Evolutionary conservation across 2,329 filamentous ascomycete genomes (phyloP).

Genomic region (Dendryphion nanum): DNA sequence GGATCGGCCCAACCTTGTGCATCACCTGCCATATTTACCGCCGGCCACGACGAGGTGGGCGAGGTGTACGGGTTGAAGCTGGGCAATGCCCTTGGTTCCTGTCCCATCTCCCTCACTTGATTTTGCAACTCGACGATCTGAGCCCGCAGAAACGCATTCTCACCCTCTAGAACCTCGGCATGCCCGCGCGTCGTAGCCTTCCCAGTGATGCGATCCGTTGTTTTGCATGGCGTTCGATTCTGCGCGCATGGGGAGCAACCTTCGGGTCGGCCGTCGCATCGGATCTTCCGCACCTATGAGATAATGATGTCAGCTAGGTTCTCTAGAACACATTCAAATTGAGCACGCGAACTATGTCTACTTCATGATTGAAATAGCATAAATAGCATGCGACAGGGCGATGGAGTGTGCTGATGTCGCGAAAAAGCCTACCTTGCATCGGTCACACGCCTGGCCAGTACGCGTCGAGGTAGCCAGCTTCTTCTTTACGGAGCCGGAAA

Average conservation of each 20-base stretch:
- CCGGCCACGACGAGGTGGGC: conserved; percentile 15
- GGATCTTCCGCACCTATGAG: conserved; percentile 74
- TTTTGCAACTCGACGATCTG: conserved; percentile 68
- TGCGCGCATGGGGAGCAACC: conserved; percentile 80
- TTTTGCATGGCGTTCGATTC: conserved; percentile 74
- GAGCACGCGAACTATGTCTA: too few species aligned
- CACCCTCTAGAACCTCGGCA: conserved; percentile 71
- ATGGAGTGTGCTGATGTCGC: too few species aligned
- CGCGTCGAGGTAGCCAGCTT: conserved; percentile 55
- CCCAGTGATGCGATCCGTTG: conserved; percentile 83
- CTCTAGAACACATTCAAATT: background rate
- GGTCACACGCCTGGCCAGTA: conserved; percentile 84
- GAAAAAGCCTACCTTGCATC: conserved; percentile 76
- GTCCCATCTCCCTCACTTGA: conserved; percentile 59
- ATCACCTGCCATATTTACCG: conserved; percentile 13
- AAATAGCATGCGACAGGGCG: too few species aligned
- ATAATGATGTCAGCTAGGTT: background rate
- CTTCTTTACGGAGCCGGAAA: conserved; percentile 47
- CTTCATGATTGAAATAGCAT: too few species aligned
- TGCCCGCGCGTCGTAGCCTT: conserved; percentile 77
- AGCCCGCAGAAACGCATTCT: conserved; percentile 65
- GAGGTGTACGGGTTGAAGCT: conserved; percentile 29
- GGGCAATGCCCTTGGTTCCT: conserved; percentile 56
- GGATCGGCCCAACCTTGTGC: conserved; percentile 20
- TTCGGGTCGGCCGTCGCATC: conserved; percentile 76